These are phyloP conservation scores for Sphaerostilbella broomeana DNA, from an alignment of 2,329 filamentous ascomycete genomes.

Conservation along the genomic window DNA sequence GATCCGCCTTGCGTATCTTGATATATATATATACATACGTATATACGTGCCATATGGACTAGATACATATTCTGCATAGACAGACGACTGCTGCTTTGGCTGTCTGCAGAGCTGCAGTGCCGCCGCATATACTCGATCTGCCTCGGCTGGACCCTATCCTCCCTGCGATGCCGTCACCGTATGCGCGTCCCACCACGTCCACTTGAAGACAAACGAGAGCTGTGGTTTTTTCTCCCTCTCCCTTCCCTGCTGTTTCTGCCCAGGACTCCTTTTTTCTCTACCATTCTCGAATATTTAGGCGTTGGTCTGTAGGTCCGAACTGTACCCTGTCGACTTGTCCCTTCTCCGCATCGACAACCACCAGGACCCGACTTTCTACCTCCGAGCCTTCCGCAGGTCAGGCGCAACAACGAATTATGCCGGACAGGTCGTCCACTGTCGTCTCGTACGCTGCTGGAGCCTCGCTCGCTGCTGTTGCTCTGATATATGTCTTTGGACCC, in stretches of 20 bases:
- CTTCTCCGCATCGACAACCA: constrained; percentile 2
- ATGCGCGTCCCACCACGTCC: constrained; percentile 7
- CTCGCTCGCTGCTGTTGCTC: constrained; percentile 85
- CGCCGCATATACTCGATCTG: too few relatives aligned
- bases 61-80: too few relatives aligned
- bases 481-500: constrained; percentile 97
- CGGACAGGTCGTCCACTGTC: constrained; percentile 32
- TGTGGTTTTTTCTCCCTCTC: constrained; percentile 1
- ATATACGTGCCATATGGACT: too few relatives aligned
- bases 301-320: too few relatives aligned
- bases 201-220: constrained; percentile 5
- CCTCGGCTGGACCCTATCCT: too few relatives aligned
- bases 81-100: too few relatives aligned
- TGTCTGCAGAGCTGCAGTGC: too few relatives aligned
- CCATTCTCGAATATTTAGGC: constrained; percentile 3
- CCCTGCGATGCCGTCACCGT: constrained; percentile 17
- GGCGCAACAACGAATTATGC: constrained; percentile 23
- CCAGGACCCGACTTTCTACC: background rate
- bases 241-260: background rate
- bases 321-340: too few relatives aligned
- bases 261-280: background rate
- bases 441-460: constrained; percentile 93
- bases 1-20: too few relatives aligned
- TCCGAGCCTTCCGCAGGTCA: constrained; percentile 6
- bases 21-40: too few relatives aligned